Base-by-base conservation (phyloP, 805 yeast species). In the Myxozyma monticola region DNA sequence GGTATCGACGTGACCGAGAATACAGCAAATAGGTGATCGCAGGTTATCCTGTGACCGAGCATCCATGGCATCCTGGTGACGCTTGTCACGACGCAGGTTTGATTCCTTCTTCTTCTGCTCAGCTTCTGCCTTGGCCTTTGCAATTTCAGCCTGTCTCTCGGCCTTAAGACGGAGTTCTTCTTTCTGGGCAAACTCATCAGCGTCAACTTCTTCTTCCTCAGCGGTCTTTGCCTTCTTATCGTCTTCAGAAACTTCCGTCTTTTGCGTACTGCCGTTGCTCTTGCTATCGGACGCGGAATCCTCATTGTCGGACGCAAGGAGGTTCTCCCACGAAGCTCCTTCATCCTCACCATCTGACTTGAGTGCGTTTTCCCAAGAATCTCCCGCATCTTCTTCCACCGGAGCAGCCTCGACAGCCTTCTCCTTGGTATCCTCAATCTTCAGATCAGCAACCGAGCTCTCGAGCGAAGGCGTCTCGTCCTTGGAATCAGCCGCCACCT, bases 21-120 rank as follows among this genome's bases (percentile, higher is more conserved):
- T 93, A 85, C 96, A 89, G 72, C 99, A 93, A 68, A 93, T 93
- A 59, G 99, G 99, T 58, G 99, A 93, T 73, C 99, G 96, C 66
- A 93, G 73, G 64, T 93, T 81, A 54, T 71, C 71, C 35, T 74
- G 74, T 21, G 62, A 57, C 22, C 73, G 71, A 12, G 57, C 56
- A 3, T 67, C 70, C 38, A 65, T 50, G 2, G 76, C 75, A 50
- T 66, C 67, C 42, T 61, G 61, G 40, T 58, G 62, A 41, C 68
- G 71, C 48, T 65, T 67, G 54, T 63, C 69, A 25, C 70, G 72
- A 62, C 63, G 67, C 60, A 59, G 73, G 48, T 69, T 74, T 8
- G 71, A 71, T 37, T 56, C 59, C 4, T 40, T 63, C 50, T 30
- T 64, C 64, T 35, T 69, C 66, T 62, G 69, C 65, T 60, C 71